phyloP scores from a whole-genome alignment of 176 grass and related monocot species.

The Secale cereale region DNA sequence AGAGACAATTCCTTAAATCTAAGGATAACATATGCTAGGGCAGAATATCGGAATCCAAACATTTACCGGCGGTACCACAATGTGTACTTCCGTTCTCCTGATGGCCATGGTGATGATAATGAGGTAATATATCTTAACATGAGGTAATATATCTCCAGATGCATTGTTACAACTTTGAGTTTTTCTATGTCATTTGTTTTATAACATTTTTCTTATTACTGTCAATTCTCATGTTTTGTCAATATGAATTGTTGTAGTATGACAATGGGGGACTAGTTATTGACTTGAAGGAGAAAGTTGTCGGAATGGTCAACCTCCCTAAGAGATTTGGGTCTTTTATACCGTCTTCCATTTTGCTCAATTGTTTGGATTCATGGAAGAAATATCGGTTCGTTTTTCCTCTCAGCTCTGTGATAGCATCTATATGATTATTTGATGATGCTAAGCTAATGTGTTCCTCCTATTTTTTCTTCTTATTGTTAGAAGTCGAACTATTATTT shows the following conservation, averaged over 20 bases:
- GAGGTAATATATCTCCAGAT: too few species aligned
- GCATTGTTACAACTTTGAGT: too few species aligned
- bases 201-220: too few species aligned
- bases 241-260: background rate
- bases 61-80: too few species aligned
- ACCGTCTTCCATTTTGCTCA: constrained; percentile 1
- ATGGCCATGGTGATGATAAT: too few species aligned
- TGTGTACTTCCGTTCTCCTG: too few species aligned
- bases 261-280: background rate
- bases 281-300: background rate
- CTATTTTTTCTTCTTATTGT: background rate
- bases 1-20: too few species aligned
- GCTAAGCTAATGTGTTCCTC: background rate
- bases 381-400: background rate
- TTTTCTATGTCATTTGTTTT: background rate
- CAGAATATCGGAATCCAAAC: too few species aligned
- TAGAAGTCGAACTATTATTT: background rate
- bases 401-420: background rate
- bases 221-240: background rate
- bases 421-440: background rate
- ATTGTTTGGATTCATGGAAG: background rate
- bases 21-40: too few species aligned
- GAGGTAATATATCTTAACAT: too few species aligned
- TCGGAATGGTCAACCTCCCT: background rate
- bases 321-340: background rate